These are phyloP conservation scores for Fonsecaea nubica DNA, from an alignment of 2,329 filamentous ascomycete species.

Conservation along the genomic window DNA sequence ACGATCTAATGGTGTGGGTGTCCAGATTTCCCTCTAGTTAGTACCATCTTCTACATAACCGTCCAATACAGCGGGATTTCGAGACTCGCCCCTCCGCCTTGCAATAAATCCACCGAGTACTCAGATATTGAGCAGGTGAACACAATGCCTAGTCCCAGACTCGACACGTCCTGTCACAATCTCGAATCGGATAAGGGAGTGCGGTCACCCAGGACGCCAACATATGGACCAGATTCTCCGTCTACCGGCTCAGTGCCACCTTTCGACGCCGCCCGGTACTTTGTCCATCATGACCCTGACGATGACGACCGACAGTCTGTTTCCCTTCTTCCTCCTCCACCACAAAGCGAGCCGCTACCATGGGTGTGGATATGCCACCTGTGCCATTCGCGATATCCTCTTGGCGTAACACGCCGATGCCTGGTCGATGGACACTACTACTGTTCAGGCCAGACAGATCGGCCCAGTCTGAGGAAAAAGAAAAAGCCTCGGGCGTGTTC, in stretches of 20 bases:
- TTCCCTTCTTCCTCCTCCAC: constrained; percentile 27
- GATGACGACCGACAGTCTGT: not conserved
- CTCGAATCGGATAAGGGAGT: constrained; percentile 23
- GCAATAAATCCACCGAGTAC: not conserved
- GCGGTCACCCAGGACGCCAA: constrained; percentile 36
- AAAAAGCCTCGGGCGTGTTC: constrained; percentile 52
- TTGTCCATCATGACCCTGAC: not conserved
- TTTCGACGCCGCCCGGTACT: constrained; percentile 27
- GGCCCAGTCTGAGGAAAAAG: constrained; percentile 41
- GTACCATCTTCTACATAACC: not conserved
- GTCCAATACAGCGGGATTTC: not conserved
- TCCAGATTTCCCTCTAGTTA: constrained; percentile 2
- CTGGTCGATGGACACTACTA: constrained; percentile 62
- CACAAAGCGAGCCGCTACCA: constrained; percentile 23
- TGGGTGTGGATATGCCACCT: constrained; percentile 64
- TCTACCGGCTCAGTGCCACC: constrained; percentile 16
- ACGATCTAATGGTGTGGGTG: constrained; percentile 1
- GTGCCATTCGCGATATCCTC: constrained; percentile 55
- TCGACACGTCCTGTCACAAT: constrained; percentile 25
- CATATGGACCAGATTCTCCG: constrained; percentile 29
- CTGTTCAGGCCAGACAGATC: constrained; percentile 52
- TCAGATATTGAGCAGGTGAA: not conserved
- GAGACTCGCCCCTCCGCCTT: not conserved
- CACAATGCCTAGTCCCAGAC: constrained; percentile 5
- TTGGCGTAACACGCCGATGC: constrained; percentile 60